Percentiles rank a stretch among this genome's conserved stretches.
Conservation (phyloP, 345 rosid genomes). For the Aquilaria malaccensis region DNA sequence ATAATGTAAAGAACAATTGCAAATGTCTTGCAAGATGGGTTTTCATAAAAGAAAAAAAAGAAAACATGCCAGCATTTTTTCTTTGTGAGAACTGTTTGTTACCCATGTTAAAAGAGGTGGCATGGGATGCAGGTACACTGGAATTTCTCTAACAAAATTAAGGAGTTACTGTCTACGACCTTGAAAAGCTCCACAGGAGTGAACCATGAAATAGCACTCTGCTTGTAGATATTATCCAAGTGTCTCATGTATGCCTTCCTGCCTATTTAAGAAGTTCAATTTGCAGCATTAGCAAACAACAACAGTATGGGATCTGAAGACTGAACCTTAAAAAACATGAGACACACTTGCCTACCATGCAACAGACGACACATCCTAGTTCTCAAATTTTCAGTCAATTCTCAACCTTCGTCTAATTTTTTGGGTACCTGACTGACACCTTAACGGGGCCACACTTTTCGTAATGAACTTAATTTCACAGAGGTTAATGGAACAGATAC, state of each 20-base stretch:
- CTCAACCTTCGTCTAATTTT: background rate
- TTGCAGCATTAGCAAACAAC: background rate
- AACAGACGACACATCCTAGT: background rate
- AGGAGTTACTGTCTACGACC: conserved; percentile 29
- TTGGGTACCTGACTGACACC: background rate
- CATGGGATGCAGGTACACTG: too few species aligned
- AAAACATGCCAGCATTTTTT: too few species aligned
- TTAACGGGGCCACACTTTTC: background rate
- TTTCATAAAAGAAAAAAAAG: too few species aligned
- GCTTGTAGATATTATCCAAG: conserved; percentile 79
- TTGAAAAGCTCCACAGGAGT: conserved; percentile 98
- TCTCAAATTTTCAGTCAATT: too few species aligned
- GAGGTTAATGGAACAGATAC: background rate
- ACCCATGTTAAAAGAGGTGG: too few species aligned
- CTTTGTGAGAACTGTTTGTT: too few species aligned
- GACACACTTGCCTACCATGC: background rate
- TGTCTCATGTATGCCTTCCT: conserved; percentile 77
- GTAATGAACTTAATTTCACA: background rate
- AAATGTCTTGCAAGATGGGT: too few species aligned
- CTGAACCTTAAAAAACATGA: background rate
- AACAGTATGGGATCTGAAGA: too few species aligned
- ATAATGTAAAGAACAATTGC: too few species aligned
- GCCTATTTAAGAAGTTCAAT: conserved; percentile 31
- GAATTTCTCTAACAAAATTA: too few species aligned
- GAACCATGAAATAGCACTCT: conserved; percentile 93